Evolutionary conservation across 768 basidiomycete species (phyloP).

Genomic region (Psilocybe azurescens): DNA sequence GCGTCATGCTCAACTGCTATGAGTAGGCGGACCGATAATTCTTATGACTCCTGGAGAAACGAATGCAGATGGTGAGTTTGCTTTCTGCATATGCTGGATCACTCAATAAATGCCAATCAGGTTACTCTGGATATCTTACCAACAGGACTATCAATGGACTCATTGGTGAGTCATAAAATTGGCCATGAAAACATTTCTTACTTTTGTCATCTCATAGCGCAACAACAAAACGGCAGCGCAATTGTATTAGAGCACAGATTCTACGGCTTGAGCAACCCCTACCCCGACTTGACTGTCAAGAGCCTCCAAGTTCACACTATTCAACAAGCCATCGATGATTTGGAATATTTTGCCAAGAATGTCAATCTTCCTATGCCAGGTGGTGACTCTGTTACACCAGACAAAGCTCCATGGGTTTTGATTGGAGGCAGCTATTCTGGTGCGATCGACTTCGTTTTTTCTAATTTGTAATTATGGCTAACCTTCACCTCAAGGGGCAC

Average conservation of each 20-base stretch:
- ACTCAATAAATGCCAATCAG: conserved; percentile 26
- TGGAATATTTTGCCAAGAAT: conserved; percentile 72
- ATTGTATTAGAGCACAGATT: conserved; percentile 76
- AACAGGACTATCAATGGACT: conserved; percentile 67
- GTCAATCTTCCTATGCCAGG: conserved; percentile 71
- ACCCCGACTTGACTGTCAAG: conserved; percentile 58
- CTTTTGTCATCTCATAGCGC: conserved; percentile 39
- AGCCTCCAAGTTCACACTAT: conserved; percentile 68
- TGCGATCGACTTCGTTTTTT: conserved; percentile 18
- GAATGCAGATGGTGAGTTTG: conserved; percentile 52
- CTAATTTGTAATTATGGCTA: neutral
- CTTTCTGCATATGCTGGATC: conserved; percentile 4
- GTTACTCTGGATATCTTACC: conserved; percentile 61
- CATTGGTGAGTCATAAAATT: conserved; percentile 39
- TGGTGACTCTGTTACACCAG: conserved; percentile 64
- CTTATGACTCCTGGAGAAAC: conserved; percentile 70
- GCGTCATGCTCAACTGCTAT: neutral
- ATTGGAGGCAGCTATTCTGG: conserved; percentile 59
- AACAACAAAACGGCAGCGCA: conserved; percentile 66
- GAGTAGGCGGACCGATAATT: conserved; percentile 61
- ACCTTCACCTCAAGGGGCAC: conserved; percentile 32
- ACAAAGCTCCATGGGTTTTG: conserved; percentile 54
- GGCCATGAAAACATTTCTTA: neutral
- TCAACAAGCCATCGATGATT: conserved; percentile 76
- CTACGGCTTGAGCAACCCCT: conserved; percentile 78